Conservation (phyloP, 129 eudicot species). For the Solidago caesia region DNA sequence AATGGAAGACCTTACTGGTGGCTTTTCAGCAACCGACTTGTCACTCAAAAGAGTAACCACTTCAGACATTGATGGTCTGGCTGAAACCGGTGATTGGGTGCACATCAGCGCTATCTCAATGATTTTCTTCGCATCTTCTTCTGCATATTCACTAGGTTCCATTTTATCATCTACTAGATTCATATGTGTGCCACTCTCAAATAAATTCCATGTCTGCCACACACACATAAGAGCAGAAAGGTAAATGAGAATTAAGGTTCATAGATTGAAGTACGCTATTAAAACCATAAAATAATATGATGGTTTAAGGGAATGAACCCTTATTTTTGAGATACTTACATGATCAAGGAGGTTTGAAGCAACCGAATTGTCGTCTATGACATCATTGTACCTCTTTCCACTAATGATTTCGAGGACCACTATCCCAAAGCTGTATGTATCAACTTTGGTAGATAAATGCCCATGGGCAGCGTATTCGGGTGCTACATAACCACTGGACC, state of each 20-base stretch:
- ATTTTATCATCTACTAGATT: constrained; percentile 44
- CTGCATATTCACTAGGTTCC: constrained; percentile 41
- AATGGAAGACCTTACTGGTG: constrained; percentile 33
- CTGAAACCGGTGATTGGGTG: constrained; percentile 53
- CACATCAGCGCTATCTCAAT: constrained; percentile 65
- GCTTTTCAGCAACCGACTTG: constrained; percentile 28
- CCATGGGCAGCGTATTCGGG: constrained; percentile 77
- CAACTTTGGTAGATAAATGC: constrained; percentile 68
- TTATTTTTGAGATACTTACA: constrained; percentile 29
- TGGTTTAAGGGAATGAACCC: background rate
- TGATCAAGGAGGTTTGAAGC: constrained; percentile 58
- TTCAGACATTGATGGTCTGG: constrained; percentile 75
- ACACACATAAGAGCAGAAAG: background rate
- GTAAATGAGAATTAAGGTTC: background rate
- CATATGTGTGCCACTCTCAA: constrained; percentile 45
- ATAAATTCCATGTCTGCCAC: constrained; percentile 63
- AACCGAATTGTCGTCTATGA: constrained; percentile 23
- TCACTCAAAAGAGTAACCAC: constrained; percentile 59
- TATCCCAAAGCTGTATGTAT: constrained; percentile 70
- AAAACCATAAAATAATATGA: background rate
- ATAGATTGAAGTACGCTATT: background rate
- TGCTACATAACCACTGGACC: constrained; percentile 56
- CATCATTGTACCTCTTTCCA: constrained; percentile 53
- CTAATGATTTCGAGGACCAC: constrained; percentile 70
- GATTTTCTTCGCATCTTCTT: constrained; percentile 46